phyloP scores from a whole-genome alignment of 176 grass and related monocot species.

The Aegilops speltoides region DNA sequence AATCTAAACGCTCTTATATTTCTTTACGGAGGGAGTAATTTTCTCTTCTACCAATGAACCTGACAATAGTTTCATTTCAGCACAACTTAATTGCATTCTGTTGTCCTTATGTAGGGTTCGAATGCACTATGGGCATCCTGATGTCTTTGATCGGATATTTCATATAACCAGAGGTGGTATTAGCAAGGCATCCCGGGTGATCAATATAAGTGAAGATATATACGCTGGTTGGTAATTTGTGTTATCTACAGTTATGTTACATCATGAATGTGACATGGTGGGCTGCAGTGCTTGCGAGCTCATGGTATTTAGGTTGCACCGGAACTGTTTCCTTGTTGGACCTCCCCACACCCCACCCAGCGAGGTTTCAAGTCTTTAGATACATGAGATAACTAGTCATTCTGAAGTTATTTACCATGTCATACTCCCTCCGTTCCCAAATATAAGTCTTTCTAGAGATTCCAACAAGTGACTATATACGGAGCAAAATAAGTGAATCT shows the following conservation, averaged over 20 bases:
- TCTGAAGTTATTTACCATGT: not conserved
- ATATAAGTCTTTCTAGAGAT: no score
- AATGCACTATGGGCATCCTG: constrained; percentile 99
- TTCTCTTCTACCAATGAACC: not conserved
- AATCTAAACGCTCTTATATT: no score
- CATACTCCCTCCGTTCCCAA: no score
- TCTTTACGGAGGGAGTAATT: not conserved
- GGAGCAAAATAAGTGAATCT: no score
- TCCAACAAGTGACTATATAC: no score
- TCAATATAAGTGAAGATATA: constrained; percentile 99
- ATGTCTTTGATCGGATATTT: constrained; percentile 99
- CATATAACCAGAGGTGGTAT: constrained; percentile 97
- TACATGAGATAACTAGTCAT: not conserved
- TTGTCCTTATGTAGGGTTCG: constrained; percentile 66
- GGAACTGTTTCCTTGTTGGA: not conserved
- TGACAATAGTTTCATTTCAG: not conserved
- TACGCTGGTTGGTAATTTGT: constrained; percentile 80
- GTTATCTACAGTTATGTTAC: constrained; percentile 18
- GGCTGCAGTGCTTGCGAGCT: not conserved
- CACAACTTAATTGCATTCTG: constrained; percentile 18
- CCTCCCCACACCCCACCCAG: not conserved
- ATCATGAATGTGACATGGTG: not conserved
- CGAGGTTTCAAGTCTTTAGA: not conserved
- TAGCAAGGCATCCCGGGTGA: constrained; percentile 97
- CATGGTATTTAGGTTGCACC: not conserved